Evolutionary conservation across 176 grass and related monocot species (phyloP).

Genomic region (Aegilops longissima): DNA sequence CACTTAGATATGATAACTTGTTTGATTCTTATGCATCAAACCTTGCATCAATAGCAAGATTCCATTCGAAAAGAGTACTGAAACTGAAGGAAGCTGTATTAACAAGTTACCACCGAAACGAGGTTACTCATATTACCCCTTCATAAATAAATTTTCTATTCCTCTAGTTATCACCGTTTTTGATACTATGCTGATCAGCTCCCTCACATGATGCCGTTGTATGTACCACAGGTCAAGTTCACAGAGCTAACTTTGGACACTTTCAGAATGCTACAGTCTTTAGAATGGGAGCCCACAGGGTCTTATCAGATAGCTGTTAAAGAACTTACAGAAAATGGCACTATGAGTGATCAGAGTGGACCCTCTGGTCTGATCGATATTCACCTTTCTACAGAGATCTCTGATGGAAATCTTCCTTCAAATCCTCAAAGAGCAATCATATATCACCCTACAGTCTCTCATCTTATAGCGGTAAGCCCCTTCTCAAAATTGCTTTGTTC

Average conservation of each 20-base stretch:
- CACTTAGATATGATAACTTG: conserved; percentile 72
- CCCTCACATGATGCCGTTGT: not conserved
- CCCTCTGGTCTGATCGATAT: conserved; percentile 94
- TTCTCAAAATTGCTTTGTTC: not conserved
- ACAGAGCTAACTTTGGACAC: conserved; percentile 93
- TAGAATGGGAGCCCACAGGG: conserved; percentile 96
- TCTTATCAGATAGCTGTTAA: conserved; percentile 74
- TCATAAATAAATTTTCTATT: not conserved
- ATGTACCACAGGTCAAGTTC: conserved; percentile 73
- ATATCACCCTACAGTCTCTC: conserved; percentile 83
- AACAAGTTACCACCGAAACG: conserved; percentile 79
- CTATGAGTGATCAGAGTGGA: conserved; percentile 84
- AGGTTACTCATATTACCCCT: conserved; percentile 49
- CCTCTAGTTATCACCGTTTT: conserved; percentile 10
- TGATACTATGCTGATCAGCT: not conserved
- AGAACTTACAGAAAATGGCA: conserved; percentile 90
- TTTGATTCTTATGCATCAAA: conserved; percentile 89
- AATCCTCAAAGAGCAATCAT: conserved; percentile 93
- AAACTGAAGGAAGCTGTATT: conserved; percentile 89
- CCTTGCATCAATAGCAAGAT: conserved; percentile 63
- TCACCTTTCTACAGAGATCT: conserved; percentile 84
- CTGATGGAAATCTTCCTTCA: conserved; percentile 81
- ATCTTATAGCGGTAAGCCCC: conserved; percentile 78
- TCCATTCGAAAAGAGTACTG: conserved; percentile 78
- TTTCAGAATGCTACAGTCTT: conserved; percentile 90